These are phyloP conservation scores for Hypoxylon lienhwacheense DNA, from an alignment of 495 filamentous ascomycete genomes.

Conservation along the genomic window DNA sequence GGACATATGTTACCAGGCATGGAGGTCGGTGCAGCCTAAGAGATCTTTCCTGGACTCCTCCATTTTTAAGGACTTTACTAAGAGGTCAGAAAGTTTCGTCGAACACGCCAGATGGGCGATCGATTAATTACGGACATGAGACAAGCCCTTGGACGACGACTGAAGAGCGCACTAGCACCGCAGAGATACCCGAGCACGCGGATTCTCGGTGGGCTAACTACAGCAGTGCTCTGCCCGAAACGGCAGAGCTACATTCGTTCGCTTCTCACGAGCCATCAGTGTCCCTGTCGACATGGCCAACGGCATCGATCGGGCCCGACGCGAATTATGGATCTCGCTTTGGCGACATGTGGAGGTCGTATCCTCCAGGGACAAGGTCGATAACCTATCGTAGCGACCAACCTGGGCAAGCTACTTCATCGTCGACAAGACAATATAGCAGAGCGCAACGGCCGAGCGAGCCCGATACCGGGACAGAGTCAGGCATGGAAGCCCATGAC, in stretches of 20 bases:
- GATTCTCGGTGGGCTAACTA: slow-evolving; percentile 45
- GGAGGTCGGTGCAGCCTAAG: slow-evolving; percentile 45
- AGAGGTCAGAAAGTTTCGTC: slow-evolving; percentile 41
- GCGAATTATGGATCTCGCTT: slow-evolving; percentile 18
- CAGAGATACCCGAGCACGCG: slow-evolving; percentile 42
- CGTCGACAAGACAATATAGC: slow-evolving; percentile 36
- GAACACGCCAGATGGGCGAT: slow-evolving; percentile 36
- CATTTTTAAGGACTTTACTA: slow-evolving; percentile 31
- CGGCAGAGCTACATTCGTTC: slow-evolving; percentile 47
- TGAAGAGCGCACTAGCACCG: slow-evolving; percentile 40
- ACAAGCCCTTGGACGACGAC: slow-evolving; percentile 49
- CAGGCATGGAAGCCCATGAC: slow-evolving; percentile 36
- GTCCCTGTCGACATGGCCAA: slow-evolving; percentile 45
- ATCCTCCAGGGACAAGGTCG: slow-evolving; percentile 46
- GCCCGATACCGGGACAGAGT: slow-evolving; percentile 38
- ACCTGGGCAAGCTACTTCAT: slow-evolving; percentile 24
- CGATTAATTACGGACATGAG: slow-evolving; percentile 46
- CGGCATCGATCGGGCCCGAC: slow-evolving; percentile 16
- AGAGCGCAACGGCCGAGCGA: slow-evolving; percentile 44
- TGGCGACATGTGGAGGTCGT: slow-evolving; percentile 42
- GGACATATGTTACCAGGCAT: slow-evolving; percentile 42
- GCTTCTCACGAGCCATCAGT: slow-evolving; percentile 42
- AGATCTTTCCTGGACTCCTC: neutral
- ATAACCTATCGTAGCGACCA: slow-evolving; percentile 49
- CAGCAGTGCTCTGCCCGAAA: slow-evolving; percentile 44